These are phyloP conservation scores for Aspergillus sp. DNA, from an alignment of 2,329 filamentous ascomycete genomes.

Conservation along the genomic window DNA sequence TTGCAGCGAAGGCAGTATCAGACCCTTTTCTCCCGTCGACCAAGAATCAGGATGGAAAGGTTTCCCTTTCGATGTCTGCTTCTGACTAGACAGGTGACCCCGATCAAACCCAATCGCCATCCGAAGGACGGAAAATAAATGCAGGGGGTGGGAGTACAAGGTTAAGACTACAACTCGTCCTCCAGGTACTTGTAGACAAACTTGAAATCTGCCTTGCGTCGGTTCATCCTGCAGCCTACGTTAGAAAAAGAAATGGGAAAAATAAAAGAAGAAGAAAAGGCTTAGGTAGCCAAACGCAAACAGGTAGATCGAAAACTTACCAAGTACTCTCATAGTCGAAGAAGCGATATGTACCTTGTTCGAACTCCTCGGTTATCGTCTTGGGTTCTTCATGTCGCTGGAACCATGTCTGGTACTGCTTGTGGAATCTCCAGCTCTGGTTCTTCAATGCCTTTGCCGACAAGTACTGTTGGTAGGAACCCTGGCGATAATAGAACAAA, in stretches of 20 bases:
- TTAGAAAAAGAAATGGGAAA: conserved; percentile 8
- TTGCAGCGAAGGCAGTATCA: conserved; percentile 9
- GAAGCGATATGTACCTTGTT: conserved; percentile 98
- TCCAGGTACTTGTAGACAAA: conserved; percentile 98
- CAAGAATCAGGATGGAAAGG: not conserved
- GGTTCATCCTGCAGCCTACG: conserved; percentile 78
- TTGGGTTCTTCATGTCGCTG: conserved; percentile 98
- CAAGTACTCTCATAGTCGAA: conserved; percentile 99
- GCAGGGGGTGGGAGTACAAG: not conserved
- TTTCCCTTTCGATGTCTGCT: not conserved
- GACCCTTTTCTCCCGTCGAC: conserved; percentile 1
- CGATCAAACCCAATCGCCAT: conserved; percentile 1
- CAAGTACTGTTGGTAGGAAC: conserved; percentile 91
- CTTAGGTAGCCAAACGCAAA: conserved; percentile 22
- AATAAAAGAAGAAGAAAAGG: not conserved
- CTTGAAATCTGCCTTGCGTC: conserved; percentile 95
- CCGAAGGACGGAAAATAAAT: not conserved
- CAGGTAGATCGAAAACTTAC: conserved; percentile 54
- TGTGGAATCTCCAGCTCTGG: conserved; percentile 98
- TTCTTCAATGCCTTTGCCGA: conserved; percentile 96
- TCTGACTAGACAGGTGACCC: conserved; percentile 8
- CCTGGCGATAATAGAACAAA: conserved; percentile 98
- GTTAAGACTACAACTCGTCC: conserved; percentile 68
- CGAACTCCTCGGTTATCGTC: conserved; percentile 96
- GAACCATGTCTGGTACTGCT: conserved; percentile 99